Percentiles rank a stretch among this genome's conserved stretches.
phyloP scores from a whole-genome alignment of 2,329 filamentous ascomycete species.

The Dichotomopilus funicola region DNA sequence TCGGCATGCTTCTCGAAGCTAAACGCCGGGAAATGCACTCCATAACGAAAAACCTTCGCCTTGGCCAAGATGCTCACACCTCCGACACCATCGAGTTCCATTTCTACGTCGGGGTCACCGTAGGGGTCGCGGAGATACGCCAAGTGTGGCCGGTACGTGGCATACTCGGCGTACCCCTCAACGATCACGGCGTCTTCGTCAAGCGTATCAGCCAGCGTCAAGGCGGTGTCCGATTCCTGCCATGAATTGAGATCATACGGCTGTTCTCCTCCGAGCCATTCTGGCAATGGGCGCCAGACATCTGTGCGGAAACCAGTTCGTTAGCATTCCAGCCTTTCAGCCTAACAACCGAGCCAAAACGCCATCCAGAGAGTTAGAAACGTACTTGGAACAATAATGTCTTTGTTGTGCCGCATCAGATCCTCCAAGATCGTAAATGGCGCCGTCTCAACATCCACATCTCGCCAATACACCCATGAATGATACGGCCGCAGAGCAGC shows the following conservation, averaged over 20 bases:
- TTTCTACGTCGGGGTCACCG: constrained; percentile 97
- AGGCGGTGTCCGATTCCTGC: constrained; percentile 96
- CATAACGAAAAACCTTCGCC: constrained; percentile 87
- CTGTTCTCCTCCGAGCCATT: constrained; percentile 97
- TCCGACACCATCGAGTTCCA: constrained; percentile 97
- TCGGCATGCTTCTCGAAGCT: constrained; percentile 98
- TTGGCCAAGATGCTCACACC: constrained; percentile 97
- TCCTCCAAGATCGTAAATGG: constrained; percentile 96
- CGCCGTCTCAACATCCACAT: constrained; percentile 96
- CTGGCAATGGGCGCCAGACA: constrained; percentile 96
- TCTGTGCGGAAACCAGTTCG: constrained; percentile 44
- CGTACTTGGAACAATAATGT: constrained; percentile 96
- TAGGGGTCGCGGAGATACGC: constrained; percentile 95
- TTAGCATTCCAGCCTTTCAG: background rate
- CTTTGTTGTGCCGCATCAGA: constrained; percentile 97
- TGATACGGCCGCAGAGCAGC: constrained; percentile 90
- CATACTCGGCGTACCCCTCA: constrained; percentile 97
- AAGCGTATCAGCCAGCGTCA: constrained; percentile 86
- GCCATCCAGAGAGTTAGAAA: constrained; percentile 22
- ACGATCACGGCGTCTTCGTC: constrained; percentile 99
- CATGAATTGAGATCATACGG: constrained; percentile 98
- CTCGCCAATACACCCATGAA: constrained; percentile 99
- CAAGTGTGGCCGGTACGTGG: constrained; percentile 94
- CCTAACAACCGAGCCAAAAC: background rate
- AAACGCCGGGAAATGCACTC: constrained; percentile 96